Evolutionary conservation across 75 land plant species (phyloP), one percentile per base, ranked within the genome.

Genomic region (Pseudotsuga menziesii): DNA sequence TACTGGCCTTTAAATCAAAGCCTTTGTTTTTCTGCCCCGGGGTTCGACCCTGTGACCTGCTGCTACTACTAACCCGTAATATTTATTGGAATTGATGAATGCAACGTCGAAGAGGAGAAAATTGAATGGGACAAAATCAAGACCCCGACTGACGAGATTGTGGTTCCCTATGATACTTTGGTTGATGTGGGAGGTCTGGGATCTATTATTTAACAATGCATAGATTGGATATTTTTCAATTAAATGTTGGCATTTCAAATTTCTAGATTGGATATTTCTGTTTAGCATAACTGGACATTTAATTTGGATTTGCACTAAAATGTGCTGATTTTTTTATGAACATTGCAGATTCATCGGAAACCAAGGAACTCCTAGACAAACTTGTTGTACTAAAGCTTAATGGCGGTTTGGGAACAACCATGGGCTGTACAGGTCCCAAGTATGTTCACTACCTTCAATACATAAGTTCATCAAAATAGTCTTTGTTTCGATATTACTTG

Each of bases 351-450:
- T 81, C 82, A 13, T 71, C 82, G 13, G 85, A 88, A 72, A 89
- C 82, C 63, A 94, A 83, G 86, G 78, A 85, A 52, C 88, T 97
- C 56, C 86, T 97, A 62, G 91, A 97, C 83, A 97, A 97, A 82
- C 93, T 97, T 79, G 98, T 84, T 56, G 99, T 97, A 70, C 78
- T 97, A 61, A 97, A 97, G 84, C 92, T 97, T 32, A 97, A 97
- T 89, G 99, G 99, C 71, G 99, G 99, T 20, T 69, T 97, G 62
- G 99, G 99, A 56, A 97, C 99, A 55, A 96, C 99, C 41, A 97
- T 97, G 99, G 99, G 99, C 0, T 97, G 99, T 73, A 97, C 99
- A 60, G 99, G 99, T 71, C 99, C 99, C 60, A 97, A 97, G 99
- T 97, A 94, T 80, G 93, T 56, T 23, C 2, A 36, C 48, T 44